Percentiles rank a stretch among this genome's conserved stretches.
Conservation (phyloP, 176 grass and related monocot genomes). For the Chrysopogon serrulatus region DNA sequence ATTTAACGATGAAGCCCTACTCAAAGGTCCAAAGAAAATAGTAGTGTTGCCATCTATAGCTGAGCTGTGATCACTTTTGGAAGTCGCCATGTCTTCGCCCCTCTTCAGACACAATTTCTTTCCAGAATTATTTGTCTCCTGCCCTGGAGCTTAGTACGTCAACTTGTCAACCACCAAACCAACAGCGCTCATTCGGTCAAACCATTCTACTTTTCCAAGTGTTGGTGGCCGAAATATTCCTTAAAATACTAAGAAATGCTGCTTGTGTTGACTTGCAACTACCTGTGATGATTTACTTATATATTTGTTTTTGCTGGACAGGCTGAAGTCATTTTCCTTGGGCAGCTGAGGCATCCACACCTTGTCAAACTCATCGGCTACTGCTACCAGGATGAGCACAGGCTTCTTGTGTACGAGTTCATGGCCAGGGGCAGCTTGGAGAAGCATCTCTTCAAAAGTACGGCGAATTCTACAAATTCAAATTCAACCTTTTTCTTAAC, state of each 20-base stretch:
- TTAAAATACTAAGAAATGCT: neutral
- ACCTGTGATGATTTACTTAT: neutral
- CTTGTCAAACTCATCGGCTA: slow-evolving; percentile 75
- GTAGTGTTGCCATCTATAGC: neutral
- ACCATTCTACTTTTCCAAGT: neutral
- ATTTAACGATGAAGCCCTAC: neutral
- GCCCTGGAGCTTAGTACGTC: neutral
- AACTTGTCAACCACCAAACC: slow-evolving; percentile 13
- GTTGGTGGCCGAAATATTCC: neutral
- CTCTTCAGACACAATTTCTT: neutral
- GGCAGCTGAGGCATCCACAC: slow-evolving; percentile 58
- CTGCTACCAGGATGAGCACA: slow-evolving; percentile 68
- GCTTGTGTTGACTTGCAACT: neutral
- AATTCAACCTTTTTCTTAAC: neutral
- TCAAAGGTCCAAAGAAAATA: neutral
- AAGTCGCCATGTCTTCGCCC: slow-evolving; percentile 3
- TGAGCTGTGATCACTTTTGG: slow-evolving; percentile 13
- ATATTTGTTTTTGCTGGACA: slow-evolving; percentile 15
- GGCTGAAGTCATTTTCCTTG: slow-evolving; percentile 62
- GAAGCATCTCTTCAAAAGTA: slow-evolving; percentile 81
- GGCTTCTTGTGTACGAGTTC: slow-evolving; percentile 72
- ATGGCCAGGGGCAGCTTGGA: slow-evolving; percentile 61
- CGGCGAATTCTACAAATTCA: neutral
- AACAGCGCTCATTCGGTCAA: neutral
- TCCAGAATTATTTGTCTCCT: neutral